These are phyloP conservation scores for Hyphodiscus hymeniophilus DNA, from an alignment of 495 filamentous ascomycete species.

Conservation along the genomic window DNA sequence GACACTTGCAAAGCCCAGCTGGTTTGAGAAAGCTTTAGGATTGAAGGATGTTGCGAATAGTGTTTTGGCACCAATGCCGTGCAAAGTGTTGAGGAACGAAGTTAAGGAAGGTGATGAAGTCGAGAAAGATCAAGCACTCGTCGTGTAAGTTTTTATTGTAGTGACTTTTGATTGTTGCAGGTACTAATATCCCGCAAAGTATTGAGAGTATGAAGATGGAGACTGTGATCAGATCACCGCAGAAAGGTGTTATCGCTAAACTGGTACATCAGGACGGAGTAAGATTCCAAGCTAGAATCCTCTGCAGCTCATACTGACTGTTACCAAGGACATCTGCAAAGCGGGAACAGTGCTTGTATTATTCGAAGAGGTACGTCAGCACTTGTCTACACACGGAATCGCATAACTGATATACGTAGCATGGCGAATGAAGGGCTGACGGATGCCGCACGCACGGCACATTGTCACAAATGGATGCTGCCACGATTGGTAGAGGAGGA, in stretches of 20 bases:
- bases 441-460: too few species aligned
- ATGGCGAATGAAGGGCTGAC: too few species aligned
- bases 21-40: constrained; percentile 82
- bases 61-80: constrained; percentile 80
- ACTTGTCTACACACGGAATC: too few species aligned
- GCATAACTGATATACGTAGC: too few species aligned
- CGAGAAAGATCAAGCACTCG: constrained; percentile 76
- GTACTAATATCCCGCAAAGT: constrained; percentile 15
- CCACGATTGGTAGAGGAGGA: too few species aligned
- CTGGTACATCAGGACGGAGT: constrained; percentile 84
- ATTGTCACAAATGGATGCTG: too few species aligned
- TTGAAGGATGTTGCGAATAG: constrained; percentile 72
- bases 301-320: not conserved
- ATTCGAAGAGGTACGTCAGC: constrained; percentile 33
- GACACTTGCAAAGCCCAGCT: constrained; percentile 55
- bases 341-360: constrained; percentile 46
- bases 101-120: constrained; percentile 71
- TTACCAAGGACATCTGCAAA: constrained; percentile 47
- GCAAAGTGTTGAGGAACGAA: constrained; percentile 69
- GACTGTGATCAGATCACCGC: constrained; percentile 87
- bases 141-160: constrained; percentile 51
- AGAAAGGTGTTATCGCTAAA: constrained; percentile 69
- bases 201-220: constrained; percentile 99
- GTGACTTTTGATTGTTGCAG: not conserved
- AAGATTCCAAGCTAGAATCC: constrained; percentile 31